These are phyloP conservation scores for Fistulifera pelliculosa DNA, from an alignment of 108 stramenopile species.

Conservation along the genomic window DNA sequence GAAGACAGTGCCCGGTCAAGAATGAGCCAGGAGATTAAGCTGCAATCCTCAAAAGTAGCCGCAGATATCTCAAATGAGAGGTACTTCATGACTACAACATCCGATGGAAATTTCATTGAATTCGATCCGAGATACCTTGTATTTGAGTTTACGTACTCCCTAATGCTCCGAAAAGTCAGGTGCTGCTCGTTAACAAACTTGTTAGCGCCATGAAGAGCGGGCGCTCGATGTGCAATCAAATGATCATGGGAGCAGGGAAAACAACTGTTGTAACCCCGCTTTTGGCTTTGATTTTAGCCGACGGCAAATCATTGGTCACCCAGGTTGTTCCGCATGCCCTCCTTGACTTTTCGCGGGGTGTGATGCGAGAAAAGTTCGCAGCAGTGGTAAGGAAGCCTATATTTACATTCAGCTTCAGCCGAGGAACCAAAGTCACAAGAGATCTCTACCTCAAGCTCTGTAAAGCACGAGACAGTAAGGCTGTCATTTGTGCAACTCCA, in stretches of 20 bases:
- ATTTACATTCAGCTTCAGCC: constrained; percentile 95
- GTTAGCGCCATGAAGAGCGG: constrained; percentile 56
- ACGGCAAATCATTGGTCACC: constrained; percentile 88
- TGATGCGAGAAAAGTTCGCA: constrained; percentile 96
- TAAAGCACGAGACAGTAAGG: constrained; percentile 88
- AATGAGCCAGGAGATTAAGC: constrained; percentile 69
- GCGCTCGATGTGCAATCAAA: constrained; percentile 94
- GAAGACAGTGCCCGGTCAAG: constrained; percentile 35
- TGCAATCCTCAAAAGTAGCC: constrained; percentile 77
- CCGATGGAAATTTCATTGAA: constrained; percentile 50
- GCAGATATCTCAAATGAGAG: constrained; percentile 72
- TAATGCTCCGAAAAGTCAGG: constrained; percentile 94
- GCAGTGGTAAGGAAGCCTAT: constrained; percentile 94
- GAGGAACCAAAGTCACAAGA: constrained; percentile 85
- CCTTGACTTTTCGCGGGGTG: constrained; percentile 92
- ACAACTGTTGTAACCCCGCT: constrained; percentile 99
- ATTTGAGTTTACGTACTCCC: constrained; percentile 94
- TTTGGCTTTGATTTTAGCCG: constrained; percentile 93
- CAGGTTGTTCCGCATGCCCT: constrained; percentile 98
- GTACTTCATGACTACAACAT: constrained; percentile 70
- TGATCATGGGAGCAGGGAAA: constrained; percentile 99
- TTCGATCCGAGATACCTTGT: constrained; percentile 96
- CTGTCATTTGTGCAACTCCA: constrained; percentile 94
- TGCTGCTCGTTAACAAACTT: constrained; percentile 92
- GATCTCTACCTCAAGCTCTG: constrained; percentile 90